These are phyloP conservation scores for Echinochloa phyllopogon DNA, from an alignment of 176 grass and related monocot genomes.

Conservation along the genomic window DNA sequence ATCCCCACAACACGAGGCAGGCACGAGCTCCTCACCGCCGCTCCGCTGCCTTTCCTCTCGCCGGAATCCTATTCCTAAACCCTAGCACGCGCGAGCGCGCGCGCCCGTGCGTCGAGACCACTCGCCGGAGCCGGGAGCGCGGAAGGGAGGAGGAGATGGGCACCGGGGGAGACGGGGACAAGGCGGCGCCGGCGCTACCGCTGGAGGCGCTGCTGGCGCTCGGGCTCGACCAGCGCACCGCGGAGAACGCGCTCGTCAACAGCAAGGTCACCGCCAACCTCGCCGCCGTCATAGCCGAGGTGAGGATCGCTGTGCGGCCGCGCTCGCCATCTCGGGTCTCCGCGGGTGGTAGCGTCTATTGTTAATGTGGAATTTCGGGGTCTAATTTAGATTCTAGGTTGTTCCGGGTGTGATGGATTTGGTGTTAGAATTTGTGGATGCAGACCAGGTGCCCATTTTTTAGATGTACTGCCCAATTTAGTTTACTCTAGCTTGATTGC, in stretches of 20 bases:
- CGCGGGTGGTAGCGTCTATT: background rate
- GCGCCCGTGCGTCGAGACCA: background rate
- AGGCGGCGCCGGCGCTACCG: slow-evolving; percentile 12
- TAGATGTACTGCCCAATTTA: background rate
- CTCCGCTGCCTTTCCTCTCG: background rate
- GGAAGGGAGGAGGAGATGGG: slow-evolving; percentile 29
- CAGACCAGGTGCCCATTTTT: background rate
- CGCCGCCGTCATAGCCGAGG: slow-evolving; percentile 78
- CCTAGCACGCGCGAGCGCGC: background rate
- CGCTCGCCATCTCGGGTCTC: background rate
- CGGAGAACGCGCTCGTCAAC: slow-evolving; percentile 85
- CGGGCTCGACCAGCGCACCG: slow-evolving; percentile 80
- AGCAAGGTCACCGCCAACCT: slow-evolving; percentile 82
- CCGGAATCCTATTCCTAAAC: slow-evolving; percentile 20
- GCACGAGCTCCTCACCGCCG: background rate
- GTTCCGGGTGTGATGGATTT: background rate
- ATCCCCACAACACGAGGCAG: background rate
- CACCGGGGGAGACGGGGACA: slow-evolving; percentile 32
- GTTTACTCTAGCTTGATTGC: background rate
- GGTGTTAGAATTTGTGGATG: background rate
- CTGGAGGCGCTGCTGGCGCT: slow-evolving; percentile 77
- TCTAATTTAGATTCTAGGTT: background rate
- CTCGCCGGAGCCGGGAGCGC: background rate
- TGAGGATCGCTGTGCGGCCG: background rate
- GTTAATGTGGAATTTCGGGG: background rate